These are phyloP conservation scores for Hypoxylon trugodes DNA, from an alignment of 495 filamentous ascomycete genomes.

Conservation along the genomic window DNA sequence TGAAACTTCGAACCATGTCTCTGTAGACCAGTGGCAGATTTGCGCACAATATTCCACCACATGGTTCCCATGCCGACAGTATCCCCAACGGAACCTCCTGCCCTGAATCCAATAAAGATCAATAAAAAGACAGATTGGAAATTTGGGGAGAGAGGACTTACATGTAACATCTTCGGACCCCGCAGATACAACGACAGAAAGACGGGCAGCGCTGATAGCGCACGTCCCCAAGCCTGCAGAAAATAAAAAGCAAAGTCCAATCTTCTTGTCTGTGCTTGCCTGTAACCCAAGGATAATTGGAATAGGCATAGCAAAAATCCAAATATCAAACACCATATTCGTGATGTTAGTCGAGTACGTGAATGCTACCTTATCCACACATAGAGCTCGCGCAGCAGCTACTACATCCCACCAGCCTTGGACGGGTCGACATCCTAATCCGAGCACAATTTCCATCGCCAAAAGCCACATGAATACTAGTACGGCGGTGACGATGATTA, in stretches of 20 bases:
- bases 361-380: constrained; percentile 46
- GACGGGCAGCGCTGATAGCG: constrained; percentile 48
- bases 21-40: constrained; percentile 52
- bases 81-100: constrained; percentile 51
- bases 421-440: constrained; percentile 47
- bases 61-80: constrained; percentile 53
- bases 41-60: constrained; percentile 55
- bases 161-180: constrained; percentile 53
- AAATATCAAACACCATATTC: constrained; percentile 49
- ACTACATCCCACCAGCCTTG: constrained; percentile 45
- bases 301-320: constrained; percentile 53
- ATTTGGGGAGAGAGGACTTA: constrained; percentile 10
- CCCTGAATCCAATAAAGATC: constrained; percentile 36
- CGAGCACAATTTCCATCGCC: constrained; percentile 42
- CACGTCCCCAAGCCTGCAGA: constrained; percentile 53
- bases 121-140: background rate
- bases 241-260: constrained; percentile 53
- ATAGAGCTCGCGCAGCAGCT: constrained; percentile 33
- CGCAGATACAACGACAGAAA: constrained; percentile 51
- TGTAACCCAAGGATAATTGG: constrained; percentile 45
- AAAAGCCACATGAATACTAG: constrained; percentile 36
- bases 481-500: constrained; percentile 20
- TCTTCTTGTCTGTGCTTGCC: constrained; percentile 42
- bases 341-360: constrained; percentile 51
- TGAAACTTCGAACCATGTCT: constrained; percentile 12